These are phyloP conservation scores for Trichoderma sp. DNA, from an alignment of 2,329 filamentous ascomycete genomes.

Conservation along the genomic window DNA sequence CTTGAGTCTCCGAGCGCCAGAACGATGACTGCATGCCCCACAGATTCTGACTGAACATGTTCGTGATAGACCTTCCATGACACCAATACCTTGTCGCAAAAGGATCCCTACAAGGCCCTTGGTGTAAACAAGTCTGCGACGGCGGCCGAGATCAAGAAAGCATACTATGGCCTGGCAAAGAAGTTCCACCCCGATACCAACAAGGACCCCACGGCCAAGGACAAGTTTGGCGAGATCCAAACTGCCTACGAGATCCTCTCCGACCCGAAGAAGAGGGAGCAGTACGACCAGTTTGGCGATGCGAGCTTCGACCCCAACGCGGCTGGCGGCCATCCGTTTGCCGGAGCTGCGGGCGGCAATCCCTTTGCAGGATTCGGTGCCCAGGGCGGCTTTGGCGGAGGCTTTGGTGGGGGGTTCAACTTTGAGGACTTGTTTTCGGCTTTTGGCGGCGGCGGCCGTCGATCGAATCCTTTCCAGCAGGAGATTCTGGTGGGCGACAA, in stretches of 20 bases:
- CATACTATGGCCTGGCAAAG: conserved; percentile 96
- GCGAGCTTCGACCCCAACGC: conserved; percentile 82
- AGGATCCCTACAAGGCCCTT: conserved; percentile 85
- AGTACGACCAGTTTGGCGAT: conserved; percentile 87
- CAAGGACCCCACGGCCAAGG: conserved; percentile 90
- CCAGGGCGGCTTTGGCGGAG: conserved; percentile 68
- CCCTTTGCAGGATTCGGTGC: conserved; percentile 61
- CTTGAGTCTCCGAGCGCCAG: background rate
- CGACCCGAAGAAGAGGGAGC: conserved; percentile 88
- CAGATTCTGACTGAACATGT: background rate
- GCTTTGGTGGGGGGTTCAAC: conserved; percentile 82
- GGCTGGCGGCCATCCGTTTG: conserved; percentile 62
- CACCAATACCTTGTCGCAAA: conserved; percentile 55
- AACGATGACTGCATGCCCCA: background rate
- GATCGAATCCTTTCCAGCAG: conserved; percentile 67
- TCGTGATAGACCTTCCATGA: conserved; percentile 59
- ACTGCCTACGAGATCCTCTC: conserved; percentile 91
- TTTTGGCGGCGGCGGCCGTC: conserved; percentile 64
- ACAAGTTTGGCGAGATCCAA: conserved; percentile 91
- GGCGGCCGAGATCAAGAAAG: conserved; percentile 90
- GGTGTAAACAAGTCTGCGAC: conserved; percentile 83
- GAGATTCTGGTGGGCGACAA: conserved; percentile 91
- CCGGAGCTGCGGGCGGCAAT: conserved; percentile 62
- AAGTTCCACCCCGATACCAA: conserved; percentile 98
- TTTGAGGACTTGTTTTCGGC: conserved; percentile 95